A percentile compares a stretch with the other conserved stretches of the same genome.
Evolutionary conservation across 306 rosid species (phyloP).

Genomic region (Lupinus albus): DNA sequence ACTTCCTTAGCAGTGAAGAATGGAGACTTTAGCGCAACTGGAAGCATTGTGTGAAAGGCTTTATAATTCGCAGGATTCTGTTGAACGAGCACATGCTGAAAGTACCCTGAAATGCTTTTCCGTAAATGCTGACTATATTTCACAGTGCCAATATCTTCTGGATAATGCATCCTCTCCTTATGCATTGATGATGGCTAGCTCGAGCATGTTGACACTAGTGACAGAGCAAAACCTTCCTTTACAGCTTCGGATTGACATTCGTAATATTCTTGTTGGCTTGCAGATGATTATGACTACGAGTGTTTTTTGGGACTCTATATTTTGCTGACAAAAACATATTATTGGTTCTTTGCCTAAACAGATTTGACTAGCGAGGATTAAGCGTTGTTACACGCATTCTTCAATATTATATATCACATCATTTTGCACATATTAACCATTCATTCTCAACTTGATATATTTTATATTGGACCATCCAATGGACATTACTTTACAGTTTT

Average conservation of each 20-base stretch:
- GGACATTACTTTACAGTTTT: constrained; percentile 17
- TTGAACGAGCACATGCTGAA: constrained; percentile 60
- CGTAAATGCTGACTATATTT: constrained; percentile 49
- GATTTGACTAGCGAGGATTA: constrained; percentile 28
- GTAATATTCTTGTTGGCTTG: constrained; percentile 53
- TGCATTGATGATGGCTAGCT: constrained; percentile 63
- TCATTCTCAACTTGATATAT: constrained; percentile 23
- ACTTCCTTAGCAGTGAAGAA: constrained; percentile 48
- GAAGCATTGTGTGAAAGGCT: constrained; percentile 58
- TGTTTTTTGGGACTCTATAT: constrained; percentile 34
- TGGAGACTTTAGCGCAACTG: constrained; percentile 59
- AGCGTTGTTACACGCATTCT: constrained; percentile 1
- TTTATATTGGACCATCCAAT: constrained; percentile 23
- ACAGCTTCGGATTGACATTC: constrained; percentile 60
- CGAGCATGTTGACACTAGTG: constrained; percentile 64
- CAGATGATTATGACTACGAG: constrained; percentile 36
- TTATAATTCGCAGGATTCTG: constrained; percentile 55
- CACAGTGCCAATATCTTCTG: constrained; percentile 58
- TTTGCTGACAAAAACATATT: constrained; percentile 27
- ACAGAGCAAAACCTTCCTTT: constrained; percentile 56
- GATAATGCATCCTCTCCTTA: constrained; percentile 56
- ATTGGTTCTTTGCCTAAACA: constrained; percentile 25
- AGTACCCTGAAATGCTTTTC: constrained; percentile 57
- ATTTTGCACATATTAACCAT: constrained; percentile 8
- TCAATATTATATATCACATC: constrained; percentile 6